Base-by-base conservation (phyloP, 768 basidiomycete species). In the Phaeotremella skinneri region DNA sequence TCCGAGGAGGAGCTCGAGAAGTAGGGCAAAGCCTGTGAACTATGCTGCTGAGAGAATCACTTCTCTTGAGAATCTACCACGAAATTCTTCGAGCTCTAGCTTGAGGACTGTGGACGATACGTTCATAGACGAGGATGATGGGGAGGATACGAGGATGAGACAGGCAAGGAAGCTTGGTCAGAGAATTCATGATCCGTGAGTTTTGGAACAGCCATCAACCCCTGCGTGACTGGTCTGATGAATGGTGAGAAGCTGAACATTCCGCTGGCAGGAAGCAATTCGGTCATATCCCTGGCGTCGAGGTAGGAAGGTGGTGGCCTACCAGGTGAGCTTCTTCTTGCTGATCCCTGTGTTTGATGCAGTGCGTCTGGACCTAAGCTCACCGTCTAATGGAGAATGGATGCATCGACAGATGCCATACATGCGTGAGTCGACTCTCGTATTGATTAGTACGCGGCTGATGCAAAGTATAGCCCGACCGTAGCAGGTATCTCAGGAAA, bases 241-340 rank as follows among this genome's bases (percentile, higher is more conserved):
- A 41, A 29, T 16, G 43, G 43, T 16, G 27, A 37, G 16, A 49
- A 43, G 17, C 55, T 58, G 45, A 54, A 62, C 30, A 20, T 39
- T 17, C 50, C 57, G 32, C 43, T 56, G 13, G 31, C 56, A 58
- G 74, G 53, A 92, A 91, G 78, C 82, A 78, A 1, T 92, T 85
- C 75, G 92, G 92, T 0, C 66, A 80, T 31, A 93, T 96, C 56
- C 90, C 90, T 4, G 89, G 83, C 2, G 76, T 94, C 20, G 80
- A 81, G 25, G 84, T 91, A 16, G 91, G 90, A 2, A 85, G 85
- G 25, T 89, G 88, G 86, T 96, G 90, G 90, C 82, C 84, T 55
- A 83, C 81, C 4, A 80, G 90, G 79, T 81, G 78, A 56, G 83
- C 67, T 9, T 3, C 25, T 26, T 34, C 25, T 14, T 26, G 49